A percentile compares a stretch with the other conserved stretches of the same genome.
These are phyloP conservation scores for Volvox reticuliferus DNA, from an alignment of 139 green algal species.

Conservation along the genomic window DNA sequence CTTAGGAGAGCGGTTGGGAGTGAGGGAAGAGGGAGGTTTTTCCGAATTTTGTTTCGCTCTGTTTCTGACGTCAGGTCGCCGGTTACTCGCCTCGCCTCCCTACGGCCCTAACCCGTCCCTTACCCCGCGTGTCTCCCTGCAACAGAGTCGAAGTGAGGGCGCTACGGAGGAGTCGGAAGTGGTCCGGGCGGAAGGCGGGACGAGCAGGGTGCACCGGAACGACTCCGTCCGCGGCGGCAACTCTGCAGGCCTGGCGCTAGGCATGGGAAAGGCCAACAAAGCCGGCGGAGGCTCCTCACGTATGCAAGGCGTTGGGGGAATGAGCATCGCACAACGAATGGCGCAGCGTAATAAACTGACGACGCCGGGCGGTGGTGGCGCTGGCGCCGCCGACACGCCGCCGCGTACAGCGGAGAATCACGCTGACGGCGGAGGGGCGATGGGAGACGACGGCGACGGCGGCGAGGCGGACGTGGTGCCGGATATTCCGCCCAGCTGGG, in stretches of 20 bases:
- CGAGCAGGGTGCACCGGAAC: background rate
- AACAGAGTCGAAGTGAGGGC: conserved; percentile 26
- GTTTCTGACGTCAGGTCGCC: no score
- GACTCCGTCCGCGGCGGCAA: background rate
- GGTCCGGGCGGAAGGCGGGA: background rate
- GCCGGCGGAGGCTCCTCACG: background rate
- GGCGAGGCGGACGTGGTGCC: conserved; percentile 65
- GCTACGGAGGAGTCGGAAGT: conserved; percentile 38
- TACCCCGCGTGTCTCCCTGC: background rate
- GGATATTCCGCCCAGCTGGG: conserved; percentile 86
- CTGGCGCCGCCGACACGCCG: conserved; percentile 22
- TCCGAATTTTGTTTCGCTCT: no score
- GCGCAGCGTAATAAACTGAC: conserved; percentile 31
- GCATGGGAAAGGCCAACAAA: background rate
- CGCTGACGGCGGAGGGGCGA: conserved; percentile 10
- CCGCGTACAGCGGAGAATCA: conserved; percentile 55
- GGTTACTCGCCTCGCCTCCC: no score
- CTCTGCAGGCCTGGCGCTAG: background rate
- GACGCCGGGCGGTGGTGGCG: conserved; percentile 24
- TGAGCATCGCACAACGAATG: conserved; percentile 41
- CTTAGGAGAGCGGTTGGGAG: no score
- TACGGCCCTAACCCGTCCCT: background rate
- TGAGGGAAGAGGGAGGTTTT: no score
- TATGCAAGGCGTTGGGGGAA: conserved; percentile 4
- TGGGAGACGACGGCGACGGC: conserved; percentile 43